Percentiles rank a stretch among this genome's conserved stretches.
These are phyloP conservation scores for Epichloe bromicola DNA, from an alignment of 2,329 filamentous ascomycete species.

Conservation along the genomic window DNA sequence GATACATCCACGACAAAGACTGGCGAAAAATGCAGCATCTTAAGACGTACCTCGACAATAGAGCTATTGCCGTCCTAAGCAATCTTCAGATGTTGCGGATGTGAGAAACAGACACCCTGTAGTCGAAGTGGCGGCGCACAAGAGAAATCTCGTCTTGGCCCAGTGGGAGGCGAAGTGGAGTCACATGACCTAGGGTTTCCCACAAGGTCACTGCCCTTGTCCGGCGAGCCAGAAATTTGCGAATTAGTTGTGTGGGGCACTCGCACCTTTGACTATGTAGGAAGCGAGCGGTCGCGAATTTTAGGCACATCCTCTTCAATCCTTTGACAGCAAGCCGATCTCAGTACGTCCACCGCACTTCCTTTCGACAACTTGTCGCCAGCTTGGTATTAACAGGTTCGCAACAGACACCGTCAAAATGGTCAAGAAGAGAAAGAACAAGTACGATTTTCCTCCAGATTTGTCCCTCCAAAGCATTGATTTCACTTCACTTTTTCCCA, in stretches of 20 bases:
- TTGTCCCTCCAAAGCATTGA: not conserved
- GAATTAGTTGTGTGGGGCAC: conserved; percentile 6
- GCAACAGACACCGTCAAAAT: conserved; percentile 46
- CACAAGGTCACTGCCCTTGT: conserved; percentile 10
- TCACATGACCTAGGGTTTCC: conserved; percentile 18
- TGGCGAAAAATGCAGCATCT: conserved; percentile 29
- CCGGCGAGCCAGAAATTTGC: conserved; percentile 2
- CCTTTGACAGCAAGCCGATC: not conserved
- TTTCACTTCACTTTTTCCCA: not conserved
- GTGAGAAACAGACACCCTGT: conserved; percentile 12
- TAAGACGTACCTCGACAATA: conserved; percentile 52
- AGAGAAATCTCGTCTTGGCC: conserved; percentile 15
- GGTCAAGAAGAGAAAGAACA: conserved; percentile 63
- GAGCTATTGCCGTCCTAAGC: conserved; percentile 48
- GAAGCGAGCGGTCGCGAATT: conserved; percentile 7
- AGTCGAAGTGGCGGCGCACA: conserved; percentile 17
- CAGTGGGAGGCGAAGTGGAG: conserved; percentile 3
- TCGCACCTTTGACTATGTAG: conserved; percentile 1
- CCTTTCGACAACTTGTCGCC: conserved; percentile 9
- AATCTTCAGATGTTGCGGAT: conserved; percentile 41
- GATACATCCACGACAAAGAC: conserved; percentile 16
- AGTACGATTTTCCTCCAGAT: conserved; percentile 30
- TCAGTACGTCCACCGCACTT: conserved; percentile 11
- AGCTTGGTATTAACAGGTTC: conserved; percentile 21
- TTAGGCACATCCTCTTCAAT: conserved; percentile 6